phyloP scores from a whole-genome alignment of 495 filamentous ascomycete genomes.

The Podospora conica region DNA sequence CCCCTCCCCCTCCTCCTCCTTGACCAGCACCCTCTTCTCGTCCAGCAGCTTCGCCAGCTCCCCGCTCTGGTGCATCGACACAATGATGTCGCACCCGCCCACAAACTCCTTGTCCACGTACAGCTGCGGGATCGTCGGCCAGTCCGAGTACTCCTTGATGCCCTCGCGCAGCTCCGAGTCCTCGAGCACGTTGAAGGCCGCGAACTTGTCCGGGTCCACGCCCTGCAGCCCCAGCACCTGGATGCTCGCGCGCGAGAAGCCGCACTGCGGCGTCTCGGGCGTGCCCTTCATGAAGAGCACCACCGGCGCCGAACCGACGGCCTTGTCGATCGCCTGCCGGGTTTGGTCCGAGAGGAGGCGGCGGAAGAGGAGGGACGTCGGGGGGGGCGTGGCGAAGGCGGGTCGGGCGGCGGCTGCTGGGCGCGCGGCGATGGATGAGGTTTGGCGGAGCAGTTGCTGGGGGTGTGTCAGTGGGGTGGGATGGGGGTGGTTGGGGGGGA shows the following conservation, averaged over 20 bases:
- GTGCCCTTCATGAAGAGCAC: slow-evolving; percentile 99
- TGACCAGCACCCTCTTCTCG: slow-evolving; percentile 70
- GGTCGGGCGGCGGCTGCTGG: slow-evolving; percentile 3
- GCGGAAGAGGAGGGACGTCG: slow-evolving; percentile 30
- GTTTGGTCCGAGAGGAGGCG: slow-evolving; percentile 75
- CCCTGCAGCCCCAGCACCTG: slow-evolving; percentile 93
- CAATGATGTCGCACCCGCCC: slow-evolving; percentile 92
- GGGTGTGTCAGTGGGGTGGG: neutral
- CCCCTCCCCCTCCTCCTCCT: slow-evolving; percentile 11
- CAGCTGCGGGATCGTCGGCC: slow-evolving; percentile 96
- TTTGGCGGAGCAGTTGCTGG: slow-evolving; percentile 19
- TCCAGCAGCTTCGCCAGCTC: slow-evolving; percentile 86
- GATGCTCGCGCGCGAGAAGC: slow-evolving; percentile 91
- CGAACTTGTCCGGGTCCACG: slow-evolving; percentile 93
- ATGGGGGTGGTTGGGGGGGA: neutral
- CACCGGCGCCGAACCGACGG: slow-evolving; percentile 75
- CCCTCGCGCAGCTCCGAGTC: slow-evolving; percentile 80
- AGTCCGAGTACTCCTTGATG: slow-evolving; percentile 97
- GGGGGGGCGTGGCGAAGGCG: neutral
- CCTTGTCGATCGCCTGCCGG: slow-evolving; percentile 76
- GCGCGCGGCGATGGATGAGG: slow-evolving; percentile 5
- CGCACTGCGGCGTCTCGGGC: slow-evolving; percentile 94
- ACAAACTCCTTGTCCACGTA: slow-evolving; percentile 95
- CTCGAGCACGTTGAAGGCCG: slow-evolving; percentile 94
- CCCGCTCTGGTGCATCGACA: slow-evolving; percentile 96